Percentiles rank a stretch among this genome's conserved stretches.
Evolutionary conservation across 2,329 filamentous ascomycete species (phyloP).

Genomic region (Aspergillus novoparasiticus): DNA sequence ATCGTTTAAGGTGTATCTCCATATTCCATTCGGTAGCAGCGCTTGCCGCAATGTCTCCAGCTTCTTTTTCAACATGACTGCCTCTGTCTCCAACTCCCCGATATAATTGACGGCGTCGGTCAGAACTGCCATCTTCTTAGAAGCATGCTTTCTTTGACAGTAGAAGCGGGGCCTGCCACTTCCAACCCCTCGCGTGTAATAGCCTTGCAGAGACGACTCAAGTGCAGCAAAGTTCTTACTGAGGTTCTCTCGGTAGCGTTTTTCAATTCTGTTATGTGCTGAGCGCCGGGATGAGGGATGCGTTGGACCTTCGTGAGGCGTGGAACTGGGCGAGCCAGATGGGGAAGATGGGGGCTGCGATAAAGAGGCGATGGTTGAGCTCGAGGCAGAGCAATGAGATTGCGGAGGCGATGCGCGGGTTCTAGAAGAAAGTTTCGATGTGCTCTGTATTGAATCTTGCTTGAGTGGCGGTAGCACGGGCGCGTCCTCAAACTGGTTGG

Average conservation of each 20-base stretch:
- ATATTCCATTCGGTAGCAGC: constrained; percentile 7
- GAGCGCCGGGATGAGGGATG: not conserved
- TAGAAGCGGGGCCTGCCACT: not conserved
- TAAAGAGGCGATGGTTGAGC: not conserved
- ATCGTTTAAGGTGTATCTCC: constrained; percentile 6
- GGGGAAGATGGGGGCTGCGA: not conserved
- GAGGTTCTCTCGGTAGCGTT: constrained; percentile 9
- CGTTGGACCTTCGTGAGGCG: not conserved
- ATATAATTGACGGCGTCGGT: constrained; percentile 6
- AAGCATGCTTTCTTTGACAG: constrained; percentile 6
- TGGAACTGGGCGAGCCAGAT: not conserved
- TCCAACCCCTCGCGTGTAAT: not conserved
- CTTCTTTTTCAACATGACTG: constrained; percentile 3
- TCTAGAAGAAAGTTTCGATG: not conserved
- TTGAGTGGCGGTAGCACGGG: not conserved
- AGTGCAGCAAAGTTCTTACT: constrained; percentile 8
- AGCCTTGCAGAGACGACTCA: not conserved
- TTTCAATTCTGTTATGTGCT: constrained; percentile 9
- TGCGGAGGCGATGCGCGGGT: not conserved
- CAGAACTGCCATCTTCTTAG: constrained; percentile 8
- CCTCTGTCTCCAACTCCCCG: constrained; percentile 4
- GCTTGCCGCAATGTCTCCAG: constrained; percentile 6
- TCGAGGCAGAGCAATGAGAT: not conserved
- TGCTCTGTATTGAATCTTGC: not conserved
- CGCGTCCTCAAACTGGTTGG: not conserved